Evolutionary conservation across 2,329 filamentous ascomycete species (phyloP), one percentile per base, ranked within the genome.

Genomic region (Nannizziopsis arthrosporioides): DNA sequence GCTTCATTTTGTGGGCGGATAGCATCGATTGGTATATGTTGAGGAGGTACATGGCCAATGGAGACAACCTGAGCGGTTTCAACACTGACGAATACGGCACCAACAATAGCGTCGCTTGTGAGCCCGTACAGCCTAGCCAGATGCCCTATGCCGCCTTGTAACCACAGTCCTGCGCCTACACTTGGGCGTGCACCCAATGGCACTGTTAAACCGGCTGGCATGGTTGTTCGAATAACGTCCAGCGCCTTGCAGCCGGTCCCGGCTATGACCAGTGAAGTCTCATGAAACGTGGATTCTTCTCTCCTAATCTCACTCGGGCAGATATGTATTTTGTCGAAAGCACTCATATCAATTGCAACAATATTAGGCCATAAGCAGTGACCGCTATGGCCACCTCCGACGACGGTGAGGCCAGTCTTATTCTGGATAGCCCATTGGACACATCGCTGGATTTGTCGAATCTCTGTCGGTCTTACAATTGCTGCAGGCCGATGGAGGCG

Each of bases 91-190:
- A 82, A 10, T 1, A 81, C 69, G 15, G 74, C 78, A 52, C 79
- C 78, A n/a, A 81, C 59, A 40, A 82, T 74, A 39, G 71, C 59
- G 53, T 82, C 78, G 53, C 76, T 81, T 2, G 76, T 52, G 10
- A 83, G 75, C 1, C 79, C 78, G 53, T 78, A 61, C 7, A 68
- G 47, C 50, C 78, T 68, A 32, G 73, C 56, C n/a, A 80, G 63
- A 53, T 81, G 77, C 1, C 78, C 78, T 42, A 82, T 78, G 45
- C 79, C 78, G 36, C 80, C 80, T 65, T 82, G 78, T 41, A 83
- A 65, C 76, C 77, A 82, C 11, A 78, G 54, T 0, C 80, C 80
- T 0, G 76, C 72, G 2, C 80, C 79, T 19, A 82, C 77, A 53
- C 77, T 81, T 53, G 79, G 79, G 5, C 79, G 75, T 19, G 76